A percentile compares a stretch with the other conserved stretches of the same genome.
These are phyloP conservation scores for Citrus medica DNA, from an alignment of 345 rosid species.

Conservation along the genomic window DNA sequence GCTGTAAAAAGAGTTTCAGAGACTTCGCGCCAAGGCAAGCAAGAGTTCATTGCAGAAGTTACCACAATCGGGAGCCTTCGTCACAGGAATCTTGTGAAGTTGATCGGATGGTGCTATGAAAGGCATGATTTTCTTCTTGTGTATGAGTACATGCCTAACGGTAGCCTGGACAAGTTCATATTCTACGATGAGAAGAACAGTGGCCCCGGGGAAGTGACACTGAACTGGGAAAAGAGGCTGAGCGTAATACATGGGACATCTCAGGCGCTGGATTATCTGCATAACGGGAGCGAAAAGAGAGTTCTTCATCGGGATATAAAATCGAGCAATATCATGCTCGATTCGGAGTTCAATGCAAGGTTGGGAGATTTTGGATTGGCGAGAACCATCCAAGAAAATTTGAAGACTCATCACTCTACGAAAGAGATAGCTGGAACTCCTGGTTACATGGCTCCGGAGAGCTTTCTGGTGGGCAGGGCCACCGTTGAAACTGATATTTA, in stretches of 20 bases:
- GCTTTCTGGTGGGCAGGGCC: constrained; percentile 53
- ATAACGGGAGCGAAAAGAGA: constrained; percentile 50
- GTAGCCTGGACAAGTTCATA: constrained; percentile 58
- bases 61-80: constrained; percentile 39
- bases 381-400: constrained; percentile 42
- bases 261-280: constrained; percentile 69
- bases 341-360: constrained; percentile 49
- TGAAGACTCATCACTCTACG: constrained; percentile 70
- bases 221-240: constrained; percentile 56
- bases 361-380: constrained; percentile 84
- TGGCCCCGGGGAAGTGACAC: not conserved
- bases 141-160: constrained; percentile 59
- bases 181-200: constrained; percentile 24
- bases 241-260: constrained; percentile 51
- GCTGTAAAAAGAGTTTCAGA: constrained; percentile 71
- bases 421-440: constrained; percentile 64
- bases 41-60: constrained; percentile 45
- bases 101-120: constrained; percentile 82
- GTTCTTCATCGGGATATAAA: constrained; percentile 67
- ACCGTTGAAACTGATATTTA: constrained; percentile 66
- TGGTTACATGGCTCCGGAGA: constrained; percentile 88
- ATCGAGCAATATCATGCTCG: constrained; percentile 78
- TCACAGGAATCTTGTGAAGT: constrained; percentile 65
- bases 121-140: constrained; percentile 50
- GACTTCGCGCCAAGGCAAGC: constrained; percentile 69